A percentile compares a stretch with the other conserved stretches of the same genome.
Conservation (phyloP, 2,329 filamentous ascomycete species). For the Huntiella omanensis region DNA sequence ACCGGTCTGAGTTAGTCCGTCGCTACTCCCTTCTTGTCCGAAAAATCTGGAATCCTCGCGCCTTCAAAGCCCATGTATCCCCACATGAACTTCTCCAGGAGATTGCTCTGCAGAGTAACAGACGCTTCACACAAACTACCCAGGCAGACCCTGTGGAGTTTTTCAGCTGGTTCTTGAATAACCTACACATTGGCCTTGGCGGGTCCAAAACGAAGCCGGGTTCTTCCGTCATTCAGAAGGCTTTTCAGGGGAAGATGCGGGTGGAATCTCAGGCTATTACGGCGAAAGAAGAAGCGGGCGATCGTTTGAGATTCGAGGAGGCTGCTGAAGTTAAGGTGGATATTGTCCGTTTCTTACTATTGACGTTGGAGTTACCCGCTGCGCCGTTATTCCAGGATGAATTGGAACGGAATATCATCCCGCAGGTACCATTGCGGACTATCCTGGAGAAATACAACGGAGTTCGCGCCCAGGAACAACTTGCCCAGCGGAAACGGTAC, state of each 20-base stretch:
- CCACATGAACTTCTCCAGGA: slow-evolving; percentile 95
- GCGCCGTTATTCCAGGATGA: slow-evolving; percentile 94
- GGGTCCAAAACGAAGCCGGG: slow-evolving; percentile 74
- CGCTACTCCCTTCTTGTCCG: slow-evolving; percentile 77
- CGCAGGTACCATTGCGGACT: slow-evolving; percentile 64
- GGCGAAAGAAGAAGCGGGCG: slow-evolving; percentile 68
- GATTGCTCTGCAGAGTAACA: slow-evolving; percentile 73
- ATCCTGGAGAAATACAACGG: slow-evolving; percentile 91
- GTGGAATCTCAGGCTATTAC: slow-evolving; percentile 90
- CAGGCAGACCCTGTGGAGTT: slow-evolving; percentile 96
- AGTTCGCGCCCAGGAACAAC: slow-evolving; percentile 65
- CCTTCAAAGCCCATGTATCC: slow-evolving; percentile 92
- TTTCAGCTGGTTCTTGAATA: slow-evolving; percentile 92
- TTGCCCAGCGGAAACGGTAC: slow-evolving; percentile 76
- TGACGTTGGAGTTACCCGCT: slow-evolving; percentile 81
- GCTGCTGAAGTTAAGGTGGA: slow-evolving; percentile 63
- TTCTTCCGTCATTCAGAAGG: slow-evolving; percentile 71
- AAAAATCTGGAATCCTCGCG: slow-evolving; percentile 94
- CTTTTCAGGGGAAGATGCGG: slow-evolving; percentile 83
- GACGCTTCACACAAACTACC: slow-evolving; percentile 74
- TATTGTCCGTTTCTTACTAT: slow-evolving; percentile 64
- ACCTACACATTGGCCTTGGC: slow-evolving; percentile 77
- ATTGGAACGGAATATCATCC: slow-evolving; percentile 87
- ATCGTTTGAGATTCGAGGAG: slow-evolving; percentile 84
- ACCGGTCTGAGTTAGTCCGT: slow-evolving; percentile 60